Percentiles rank a stretch among this genome's conserved stretches.
Evolutionary conservation across 768 basidiomycete genomes (phyloP).

Genomic region (Phaeolepiota aurea): DNA sequence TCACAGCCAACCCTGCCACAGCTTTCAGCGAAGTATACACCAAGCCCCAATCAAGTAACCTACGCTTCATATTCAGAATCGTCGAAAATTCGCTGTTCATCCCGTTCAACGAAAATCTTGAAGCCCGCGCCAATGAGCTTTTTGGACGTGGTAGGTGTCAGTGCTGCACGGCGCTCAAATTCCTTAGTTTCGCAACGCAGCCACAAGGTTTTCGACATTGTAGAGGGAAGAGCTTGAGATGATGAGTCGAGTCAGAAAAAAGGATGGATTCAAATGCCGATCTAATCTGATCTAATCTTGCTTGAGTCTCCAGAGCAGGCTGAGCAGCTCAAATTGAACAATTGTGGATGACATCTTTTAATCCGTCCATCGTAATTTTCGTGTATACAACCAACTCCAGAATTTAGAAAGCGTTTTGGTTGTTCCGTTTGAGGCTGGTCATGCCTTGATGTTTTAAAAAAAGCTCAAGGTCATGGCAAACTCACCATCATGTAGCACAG

Average conservation of each 20-base stretch:
- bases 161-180: conserved; percentile 86
- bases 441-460: too few relatives aligned
- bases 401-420: conserved; percentile 36
- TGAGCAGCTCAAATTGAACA: too few relatives aligned
- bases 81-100: conserved; percentile 89
- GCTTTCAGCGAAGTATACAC: conserved; percentile 5
- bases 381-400: conserved; percentile 44
- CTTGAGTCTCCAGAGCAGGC: too few relatives aligned
- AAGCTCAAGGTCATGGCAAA: conserved; percentile 2
- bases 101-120: conserved; percentile 85
- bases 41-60: conserved; percentile 20
- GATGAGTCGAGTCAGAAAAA: not conserved
- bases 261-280: too few relatives aligned
- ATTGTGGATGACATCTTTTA: conserved; percentile 10
- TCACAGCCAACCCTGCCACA: conserved; percentile 75
- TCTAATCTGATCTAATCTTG: too few relatives aligned
- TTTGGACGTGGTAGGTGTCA: conserved; percentile 89
- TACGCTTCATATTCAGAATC: conserved; percentile 91
- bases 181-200: conserved; percentile 95
- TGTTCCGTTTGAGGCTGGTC: conserved; percentile 52
- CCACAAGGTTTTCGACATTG: conserved; percentile 68
- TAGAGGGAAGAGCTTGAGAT: conserved; percentile 1
- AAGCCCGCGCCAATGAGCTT: conserved; percentile 85
- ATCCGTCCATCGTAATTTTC: conserved; percentile 19
- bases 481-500: conserved; percentile 53